Evolutionary conservation across 1,139 yeast genomes (phyloP).

Genomic region (Scheffersomyces cryptocercus): DNA sequence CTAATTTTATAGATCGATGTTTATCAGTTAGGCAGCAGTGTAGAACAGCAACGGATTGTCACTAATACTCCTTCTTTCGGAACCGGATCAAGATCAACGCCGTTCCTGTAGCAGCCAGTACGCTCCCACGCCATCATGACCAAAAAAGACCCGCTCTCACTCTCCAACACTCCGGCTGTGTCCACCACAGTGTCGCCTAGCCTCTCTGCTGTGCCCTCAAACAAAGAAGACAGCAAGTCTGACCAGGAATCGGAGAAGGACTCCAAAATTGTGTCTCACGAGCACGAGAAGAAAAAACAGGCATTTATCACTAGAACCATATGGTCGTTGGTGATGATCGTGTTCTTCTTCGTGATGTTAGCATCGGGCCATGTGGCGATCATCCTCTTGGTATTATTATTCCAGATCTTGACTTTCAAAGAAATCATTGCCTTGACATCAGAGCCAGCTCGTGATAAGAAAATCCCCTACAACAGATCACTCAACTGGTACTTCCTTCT

Average conservation of each 20-base stretch:
- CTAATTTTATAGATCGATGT: too few species aligned
- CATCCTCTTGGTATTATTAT: constrained; percentile 65
- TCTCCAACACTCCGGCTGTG: not conserved
- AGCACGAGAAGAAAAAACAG: constrained; percentile 69
- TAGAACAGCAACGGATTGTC: too few species aligned
- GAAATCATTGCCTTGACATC: constrained; percentile 88
- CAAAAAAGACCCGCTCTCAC: too few species aligned
- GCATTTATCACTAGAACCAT: constrained; percentile 87
- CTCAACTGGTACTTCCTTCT: constrained; percentile 86
- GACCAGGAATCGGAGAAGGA: not conserved
- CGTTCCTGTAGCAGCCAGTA: too few species aligned
- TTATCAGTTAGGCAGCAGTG: too few species aligned
- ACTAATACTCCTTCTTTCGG: too few species aligned
- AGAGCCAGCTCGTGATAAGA: constrained; percentile 81
- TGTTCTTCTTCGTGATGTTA: constrained; percentile 65
- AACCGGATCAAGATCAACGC: too few species aligned
- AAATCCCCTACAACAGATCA: constrained; percentile 79
- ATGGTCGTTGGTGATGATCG: constrained; percentile 93
- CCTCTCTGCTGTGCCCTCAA: too few species aligned
- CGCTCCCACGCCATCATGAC: too few species aligned
- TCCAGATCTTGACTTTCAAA: constrained; percentile 82
- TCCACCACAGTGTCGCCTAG: constrained; percentile 1
- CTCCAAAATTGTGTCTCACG: constrained; percentile 23
- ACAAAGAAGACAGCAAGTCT: not conserved
- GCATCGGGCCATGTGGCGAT: constrained; percentile 90